Conservation (phyloP, 192 early-diverging fungal species). For the Paraglomus occultum region DNA sequence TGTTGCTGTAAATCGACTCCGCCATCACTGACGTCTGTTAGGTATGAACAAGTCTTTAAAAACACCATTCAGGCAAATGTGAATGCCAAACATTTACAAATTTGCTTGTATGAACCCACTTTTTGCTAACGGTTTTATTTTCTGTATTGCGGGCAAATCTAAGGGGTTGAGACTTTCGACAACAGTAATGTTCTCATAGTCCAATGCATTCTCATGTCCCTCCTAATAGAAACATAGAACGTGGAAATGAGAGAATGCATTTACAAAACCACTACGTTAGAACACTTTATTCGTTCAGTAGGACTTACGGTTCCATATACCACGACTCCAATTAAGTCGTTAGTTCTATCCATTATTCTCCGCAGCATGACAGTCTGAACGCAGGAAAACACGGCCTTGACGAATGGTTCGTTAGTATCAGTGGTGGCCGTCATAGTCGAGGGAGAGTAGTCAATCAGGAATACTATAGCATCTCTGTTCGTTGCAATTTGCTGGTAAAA, state of each 20-base stretch:
- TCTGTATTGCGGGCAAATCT: conserved; percentile 56
- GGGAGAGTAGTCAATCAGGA: conserved; percentile 51
- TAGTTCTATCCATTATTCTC: conserved; percentile 42
- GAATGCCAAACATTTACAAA: conserved; percentile 25
- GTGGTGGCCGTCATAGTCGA: conserved; percentile 39
- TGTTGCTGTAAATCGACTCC: conserved; percentile 42
- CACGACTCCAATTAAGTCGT: conserved; percentile 45
- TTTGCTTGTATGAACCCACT: conserved; percentile 40
- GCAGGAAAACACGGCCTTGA: conserved; percentile 38
- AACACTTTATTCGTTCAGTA: not conserved
- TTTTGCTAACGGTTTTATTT: conserved; percentile 53
- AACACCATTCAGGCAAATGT: not conserved
- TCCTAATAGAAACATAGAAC: conserved; percentile 24
- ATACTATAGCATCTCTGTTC: conserved; percentile 49
- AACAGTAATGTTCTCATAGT: conserved; percentile 58
- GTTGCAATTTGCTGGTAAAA: conserved; percentile 1
- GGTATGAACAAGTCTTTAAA: not conserved
- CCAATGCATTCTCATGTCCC: conserved; percentile 51
- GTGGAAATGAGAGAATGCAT: not conserved
- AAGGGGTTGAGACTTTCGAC: conserved; percentile 61
- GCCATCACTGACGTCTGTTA: not conserved
- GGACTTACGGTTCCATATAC: conserved; percentile 48
- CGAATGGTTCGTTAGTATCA: conserved; percentile 42
- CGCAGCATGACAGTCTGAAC: conserved; percentile 37
- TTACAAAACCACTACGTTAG: not conserved